phyloP scores from a whole-genome alignment of 495 filamentous ascomycete genomes.

The Entonaema liquescens region DNA sequence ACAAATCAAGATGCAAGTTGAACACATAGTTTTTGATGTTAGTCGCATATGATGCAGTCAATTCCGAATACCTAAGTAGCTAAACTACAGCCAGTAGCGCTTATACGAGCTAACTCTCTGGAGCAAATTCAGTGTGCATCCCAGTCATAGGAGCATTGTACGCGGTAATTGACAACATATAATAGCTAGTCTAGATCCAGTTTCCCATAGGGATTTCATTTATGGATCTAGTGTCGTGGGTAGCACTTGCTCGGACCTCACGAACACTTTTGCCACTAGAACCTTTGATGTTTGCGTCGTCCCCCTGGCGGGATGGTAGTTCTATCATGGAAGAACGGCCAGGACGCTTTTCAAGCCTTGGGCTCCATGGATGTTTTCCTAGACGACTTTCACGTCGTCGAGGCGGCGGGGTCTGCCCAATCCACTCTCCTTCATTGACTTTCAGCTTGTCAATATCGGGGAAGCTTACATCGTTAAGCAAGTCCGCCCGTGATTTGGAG shows the following conservation, averaged over 20 bases:
- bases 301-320: conserved; percentile 5
- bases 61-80: neutral
- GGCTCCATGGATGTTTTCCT: conserved; percentile 31
- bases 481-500: conserved; percentile 6
- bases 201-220: conserved; percentile 31
- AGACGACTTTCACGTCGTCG: conserved; percentile 12
- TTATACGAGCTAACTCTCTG: neutral
- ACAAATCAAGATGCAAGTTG: neutral
- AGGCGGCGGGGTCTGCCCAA: conserved; percentile 51
- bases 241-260: neutral
- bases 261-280: conserved; percentile 4
- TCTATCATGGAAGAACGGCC: conserved; percentile 33
- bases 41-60: neutral
- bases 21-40: neutral
- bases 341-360: conserved; percentile 16
- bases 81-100: conserved; percentile 6
- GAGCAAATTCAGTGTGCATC: neutral
- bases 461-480: conserved; percentile 10
- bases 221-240: neutral
- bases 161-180: neutral
- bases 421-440: conserved; percentile 53
- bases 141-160: neutral
- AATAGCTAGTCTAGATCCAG: conserved; percentile 35
- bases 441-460: conserved; percentile 25
- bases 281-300: neutral